Percentiles rank a stretch among this genome's conserved stretches.
phyloP scores from a whole-genome alignment of 805 yeast genomes.

The Sugiyamaella smithiae region DNA sequence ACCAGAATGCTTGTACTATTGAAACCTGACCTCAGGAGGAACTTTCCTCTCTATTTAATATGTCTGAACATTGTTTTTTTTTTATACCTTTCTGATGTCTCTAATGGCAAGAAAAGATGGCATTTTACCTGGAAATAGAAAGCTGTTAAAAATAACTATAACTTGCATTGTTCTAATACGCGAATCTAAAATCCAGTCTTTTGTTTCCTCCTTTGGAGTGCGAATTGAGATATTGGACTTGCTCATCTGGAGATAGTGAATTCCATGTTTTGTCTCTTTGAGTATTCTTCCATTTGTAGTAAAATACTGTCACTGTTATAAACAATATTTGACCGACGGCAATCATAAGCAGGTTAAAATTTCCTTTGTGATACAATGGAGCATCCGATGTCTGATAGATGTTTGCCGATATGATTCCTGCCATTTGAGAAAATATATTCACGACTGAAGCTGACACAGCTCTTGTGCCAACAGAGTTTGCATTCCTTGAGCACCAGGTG shows the following conservation, averaged over 20 bases:
- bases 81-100: too few species aligned
- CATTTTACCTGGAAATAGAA: too few species aligned
- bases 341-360: constrained; percentile 33
- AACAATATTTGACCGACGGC: constrained; percentile 18
- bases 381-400: constrained; percentile 56
- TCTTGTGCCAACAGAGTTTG: constrained; percentile 60
- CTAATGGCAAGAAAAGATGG: too few species aligned
- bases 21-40: too few species aligned
- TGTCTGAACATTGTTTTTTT: too few species aligned
- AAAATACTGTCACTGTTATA: constrained; percentile 29
- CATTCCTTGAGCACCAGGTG: constrained; percentile 59
- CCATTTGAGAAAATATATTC: constrained; percentile 62
- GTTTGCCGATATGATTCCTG: constrained; percentile 51
- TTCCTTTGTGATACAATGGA: constrained; percentile 62
- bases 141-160: too few species aligned
- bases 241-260: constrained; percentile 47
- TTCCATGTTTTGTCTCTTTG: constrained; percentile 49
- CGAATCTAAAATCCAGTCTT: constrained; percentile 52
- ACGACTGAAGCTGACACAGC: constrained; percentile 61
- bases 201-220: constrained; percentile 55
- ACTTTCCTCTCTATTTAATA: too few species aligned
- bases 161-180: too few species aligned
- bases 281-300: constrained; percentile 33
- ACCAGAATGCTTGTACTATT: too few species aligned
- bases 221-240: constrained; percentile 42